These are phyloP conservation scores for Backusella westeae DNA, from an alignment of 192 early-diverging fungal genomes.

Conservation along the genomic window DNA sequence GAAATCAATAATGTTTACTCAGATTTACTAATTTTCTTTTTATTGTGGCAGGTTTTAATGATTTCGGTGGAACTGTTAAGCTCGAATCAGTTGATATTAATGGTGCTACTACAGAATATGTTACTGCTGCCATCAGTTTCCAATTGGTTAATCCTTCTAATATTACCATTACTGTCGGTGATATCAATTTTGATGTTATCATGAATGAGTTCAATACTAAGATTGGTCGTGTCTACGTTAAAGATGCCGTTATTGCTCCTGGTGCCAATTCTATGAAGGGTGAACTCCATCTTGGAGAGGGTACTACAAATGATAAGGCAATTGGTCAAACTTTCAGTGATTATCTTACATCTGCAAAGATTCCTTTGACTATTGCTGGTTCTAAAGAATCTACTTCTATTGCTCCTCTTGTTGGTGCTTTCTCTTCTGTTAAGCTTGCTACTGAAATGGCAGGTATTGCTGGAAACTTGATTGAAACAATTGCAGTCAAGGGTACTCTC, in stretches of 20 bases:
- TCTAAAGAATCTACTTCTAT: constrained; percentile 36
- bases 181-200: constrained; percentile 41
- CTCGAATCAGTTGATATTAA: constrained; percentile 18
- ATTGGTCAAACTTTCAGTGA: constrained; percentile 37
- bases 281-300: constrained; percentile 38
- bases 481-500: constrained; percentile 14
- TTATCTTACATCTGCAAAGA: constrained; percentile 39
- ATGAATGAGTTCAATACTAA: constrained; percentile 27
- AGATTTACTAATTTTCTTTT: background rate
- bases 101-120: constrained; percentile 39
- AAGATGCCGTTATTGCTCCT: constrained; percentile 39
- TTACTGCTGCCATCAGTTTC: constrained; percentile 40
- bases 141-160: constrained; percentile 51
- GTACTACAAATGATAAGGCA: constrained; percentile 22
- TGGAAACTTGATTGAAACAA: constrained; percentile 33
- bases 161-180: constrained; percentile 48
- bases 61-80: constrained; percentile 28
- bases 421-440: constrained; percentile 38
- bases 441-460: constrained; percentile 43
- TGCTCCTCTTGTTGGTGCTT: constrained; percentile 40
- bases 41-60: constrained; percentile 11
- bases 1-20: background rate
- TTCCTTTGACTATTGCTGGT: constrained; percentile 42
- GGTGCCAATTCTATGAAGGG: constrained; percentile 39
- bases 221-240: constrained; percentile 41